phyloP scores from a whole-genome alignment of 106 monocot genomes.

The Ottelia alismoides region DNA sequence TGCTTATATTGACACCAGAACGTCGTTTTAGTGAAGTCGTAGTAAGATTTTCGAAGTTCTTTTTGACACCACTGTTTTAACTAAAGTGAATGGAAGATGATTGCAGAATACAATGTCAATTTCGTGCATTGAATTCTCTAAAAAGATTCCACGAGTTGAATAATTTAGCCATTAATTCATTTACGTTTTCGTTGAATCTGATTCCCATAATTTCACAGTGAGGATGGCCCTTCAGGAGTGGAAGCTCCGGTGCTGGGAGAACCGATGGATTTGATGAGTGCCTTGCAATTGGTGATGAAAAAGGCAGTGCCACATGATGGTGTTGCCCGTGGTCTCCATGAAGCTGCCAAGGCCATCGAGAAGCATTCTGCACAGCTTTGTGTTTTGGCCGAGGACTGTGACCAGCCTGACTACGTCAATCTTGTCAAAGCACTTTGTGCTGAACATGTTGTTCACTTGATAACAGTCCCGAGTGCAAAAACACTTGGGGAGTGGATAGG shows the following conservation, averaged over 20 bases:
- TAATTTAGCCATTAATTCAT: no score
- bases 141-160: no score
- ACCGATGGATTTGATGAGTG: slow-evolving; percentile 38
- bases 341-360: slow-evolving; percentile 53
- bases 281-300: slow-evolving; percentile 47
- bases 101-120: no score
- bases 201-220: not conserved
- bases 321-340: slow-evolving; percentile 44
- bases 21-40: no score
- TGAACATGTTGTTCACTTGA: slow-evolving; percentile 21
- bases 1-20: no score
- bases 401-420: slow-evolving; percentile 29
- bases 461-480: slow-evolving; percentile 13
- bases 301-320: slow-evolving; percentile 58
- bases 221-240: not conserved
- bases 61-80: no score
- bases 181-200: no score
- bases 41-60: no score
- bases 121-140: no score
- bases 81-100: no score
- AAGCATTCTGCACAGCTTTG: slow-evolving; percentile 55
- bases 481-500: slow-evolving; percentile 16
- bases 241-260: slow-evolving; percentile 9
- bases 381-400: slow-evolving; percentile 22
- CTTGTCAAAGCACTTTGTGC: slow-evolving; percentile 21